Evolutionary conservation across 2,329 filamentous ascomycete species (phyloP).

Genomic region (Aspergillus fijiensis): DNA sequence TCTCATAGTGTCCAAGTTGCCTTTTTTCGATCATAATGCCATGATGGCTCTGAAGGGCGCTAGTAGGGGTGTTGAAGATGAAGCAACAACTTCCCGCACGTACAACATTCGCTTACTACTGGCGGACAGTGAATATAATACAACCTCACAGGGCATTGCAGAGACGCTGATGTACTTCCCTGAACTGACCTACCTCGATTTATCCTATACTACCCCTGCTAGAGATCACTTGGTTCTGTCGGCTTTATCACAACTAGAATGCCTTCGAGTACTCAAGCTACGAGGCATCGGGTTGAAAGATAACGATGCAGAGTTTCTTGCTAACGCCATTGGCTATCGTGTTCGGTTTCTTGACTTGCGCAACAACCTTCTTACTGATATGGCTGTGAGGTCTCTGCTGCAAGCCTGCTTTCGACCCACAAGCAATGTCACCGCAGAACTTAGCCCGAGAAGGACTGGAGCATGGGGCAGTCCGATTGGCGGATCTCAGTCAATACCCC

Average conservation of each 20-base stretch:
- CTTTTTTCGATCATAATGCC: slow-evolving; percentile 62
- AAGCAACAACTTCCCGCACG: slow-evolving; percentile 16
- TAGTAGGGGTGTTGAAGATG: slow-evolving; percentile 10
- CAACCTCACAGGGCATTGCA: slow-evolving; percentile 55
- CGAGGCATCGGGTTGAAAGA: slow-evolving; percentile 56
- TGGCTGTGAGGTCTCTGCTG: slow-evolving; percentile 52
- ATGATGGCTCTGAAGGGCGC: slow-evolving; percentile 50
- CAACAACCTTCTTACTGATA: slow-evolving; percentile 58
- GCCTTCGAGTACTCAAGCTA: slow-evolving; percentile 59
- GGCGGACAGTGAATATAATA: slow-evolving; percentile 58
- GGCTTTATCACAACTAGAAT: slow-evolving; percentile 47
- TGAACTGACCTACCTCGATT: slow-evolving; percentile 56
- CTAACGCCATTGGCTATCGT: slow-evolving; percentile 51
- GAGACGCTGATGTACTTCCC: slow-evolving; percentile 55
- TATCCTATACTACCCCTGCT: slow-evolving; percentile 55
- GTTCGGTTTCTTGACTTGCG: slow-evolving; percentile 59
- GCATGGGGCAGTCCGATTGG: neutral
- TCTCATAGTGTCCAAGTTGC: slow-evolving; percentile 57
- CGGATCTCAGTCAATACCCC: neutral
- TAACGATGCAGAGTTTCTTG: slow-evolving; percentile 52
- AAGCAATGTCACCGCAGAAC: slow-evolving; percentile 4
- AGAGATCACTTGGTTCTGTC: slow-evolving; percentile 51
- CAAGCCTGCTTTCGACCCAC: slow-evolving; percentile 49
- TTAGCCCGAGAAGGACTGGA: slow-evolving; percentile 4
- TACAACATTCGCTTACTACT: slow-evolving; percentile 57